Evolutionary conservation across 2,329 filamentous ascomycete species (phyloP).

Genomic region (Microascus cirrosus): DNA sequence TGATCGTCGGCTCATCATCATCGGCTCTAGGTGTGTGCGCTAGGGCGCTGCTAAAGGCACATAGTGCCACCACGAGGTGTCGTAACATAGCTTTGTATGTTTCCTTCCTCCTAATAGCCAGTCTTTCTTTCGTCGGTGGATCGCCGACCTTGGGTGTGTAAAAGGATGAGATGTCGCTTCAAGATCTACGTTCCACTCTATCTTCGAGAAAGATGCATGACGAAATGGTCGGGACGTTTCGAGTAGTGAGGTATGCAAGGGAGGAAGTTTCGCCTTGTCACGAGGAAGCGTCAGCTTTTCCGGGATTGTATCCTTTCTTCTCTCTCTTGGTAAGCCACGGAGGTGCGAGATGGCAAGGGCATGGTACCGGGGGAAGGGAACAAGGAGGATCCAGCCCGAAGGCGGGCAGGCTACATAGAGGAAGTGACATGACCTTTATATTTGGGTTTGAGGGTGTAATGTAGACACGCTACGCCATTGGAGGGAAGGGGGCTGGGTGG

Average conservation of each 20-base stretch:
- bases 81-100: neutral
- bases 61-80: neutral
- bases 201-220: neutral
- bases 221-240: neutral
- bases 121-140: neutral
- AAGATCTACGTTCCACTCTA: neutral
- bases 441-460: neutral
- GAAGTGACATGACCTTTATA: neutral
- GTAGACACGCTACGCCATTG: neutral
- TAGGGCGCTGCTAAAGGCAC: neutral
- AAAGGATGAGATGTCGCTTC: neutral
- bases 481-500: neutral
- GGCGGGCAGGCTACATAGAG: neutral
- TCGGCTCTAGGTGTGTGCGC: neutral
- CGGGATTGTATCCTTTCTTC: neutral
- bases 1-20: conserved; percentile 2
- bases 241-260: neutral
- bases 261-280: neutral
- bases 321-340: neutral
- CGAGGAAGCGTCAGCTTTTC: neutral
- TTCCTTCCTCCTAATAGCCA: neutral
- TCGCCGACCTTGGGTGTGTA: neutral
- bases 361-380: neutral
- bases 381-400: neutral
- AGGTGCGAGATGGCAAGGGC: neutral